Evolutionary conservation across 1,139 yeast genomes (phyloP).

Genomic region (Nakaseomyces bracarensis): DNA sequence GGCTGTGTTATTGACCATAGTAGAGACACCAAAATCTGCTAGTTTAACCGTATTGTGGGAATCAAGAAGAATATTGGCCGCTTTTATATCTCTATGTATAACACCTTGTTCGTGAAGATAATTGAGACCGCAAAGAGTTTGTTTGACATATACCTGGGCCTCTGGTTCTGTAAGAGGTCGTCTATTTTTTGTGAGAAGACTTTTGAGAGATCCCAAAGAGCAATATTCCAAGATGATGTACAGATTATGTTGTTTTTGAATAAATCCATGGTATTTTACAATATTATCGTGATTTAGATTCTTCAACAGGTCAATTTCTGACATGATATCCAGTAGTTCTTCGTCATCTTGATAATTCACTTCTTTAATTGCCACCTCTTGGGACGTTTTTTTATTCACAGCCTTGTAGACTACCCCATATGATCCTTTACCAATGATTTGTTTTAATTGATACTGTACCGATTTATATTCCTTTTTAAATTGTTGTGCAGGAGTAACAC

Average conservation of each 20-base stretch:
- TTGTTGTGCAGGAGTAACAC: conserved; percentile 21
- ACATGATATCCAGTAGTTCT: conserved; percentile 51
- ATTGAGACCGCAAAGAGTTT: conserved; percentile 65
- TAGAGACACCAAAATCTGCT: conserved; percentile 97
- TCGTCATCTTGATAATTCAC: conserved; percentile 51
- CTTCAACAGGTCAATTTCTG: conserved; percentile 81
- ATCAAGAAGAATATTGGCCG: conserved; percentile 86
- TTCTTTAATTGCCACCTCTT: conserved; percentile 79
- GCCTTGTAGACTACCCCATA: conserved; percentile 70
- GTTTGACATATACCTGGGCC: conserved; percentile 53
- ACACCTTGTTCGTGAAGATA: conserved; percentile 84
- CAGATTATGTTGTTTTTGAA: conserved; percentile 55
- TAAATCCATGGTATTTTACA: conserved; percentile 84
- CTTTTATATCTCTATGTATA: conserved; percentile 90
- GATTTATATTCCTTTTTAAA: conserved; percentile 20
- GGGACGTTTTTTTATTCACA: conserved; percentile 53
- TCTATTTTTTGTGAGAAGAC: conserved; percentile 44
- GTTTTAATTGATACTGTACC: conserved; percentile 50
- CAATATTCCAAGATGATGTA: conserved; percentile 78
- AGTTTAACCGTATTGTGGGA: conserved; percentile 74
- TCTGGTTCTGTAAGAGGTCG: conserved; percentile 48
- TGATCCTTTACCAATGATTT: conserved; percentile 69
- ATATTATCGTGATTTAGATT: conserved; percentile 77
- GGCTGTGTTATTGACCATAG: conserved; percentile 60
- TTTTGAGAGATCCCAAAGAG: conserved; percentile 76